Evolutionary conservation across 495 filamentous ascomycete species (phyloP).

Genomic region (Hyaloscypha finlandica): DNA sequence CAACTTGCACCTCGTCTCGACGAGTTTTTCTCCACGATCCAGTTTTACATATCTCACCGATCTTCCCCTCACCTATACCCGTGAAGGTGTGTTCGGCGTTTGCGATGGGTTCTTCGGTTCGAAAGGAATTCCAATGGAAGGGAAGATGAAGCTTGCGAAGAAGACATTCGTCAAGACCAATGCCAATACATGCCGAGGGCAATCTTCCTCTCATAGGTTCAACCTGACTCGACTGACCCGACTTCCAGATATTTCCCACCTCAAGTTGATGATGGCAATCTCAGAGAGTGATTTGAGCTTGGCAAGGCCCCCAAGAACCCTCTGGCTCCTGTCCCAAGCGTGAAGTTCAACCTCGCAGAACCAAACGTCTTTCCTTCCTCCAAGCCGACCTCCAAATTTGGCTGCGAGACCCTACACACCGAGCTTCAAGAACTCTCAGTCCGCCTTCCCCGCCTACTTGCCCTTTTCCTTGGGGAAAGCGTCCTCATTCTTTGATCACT

Average conservation of each 20-base stretch:
- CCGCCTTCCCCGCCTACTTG: slow-evolving; percentile 36
- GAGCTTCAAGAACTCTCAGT: slow-evolving; percentile 45
- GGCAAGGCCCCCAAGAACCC: slow-evolving; percentile 28
- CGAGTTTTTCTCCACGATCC: slow-evolving; percentile 44
- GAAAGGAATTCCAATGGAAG: slow-evolving; percentile 29
- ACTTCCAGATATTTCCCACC: no score
- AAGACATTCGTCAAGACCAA: slow-evolving; percentile 41
- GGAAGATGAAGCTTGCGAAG: slow-evolving; percentile 47
- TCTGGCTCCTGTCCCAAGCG: slow-evolving; percentile 2
- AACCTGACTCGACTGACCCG: not conserved
- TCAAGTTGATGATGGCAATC: slow-evolving; percentile 41
- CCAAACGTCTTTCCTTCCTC: slow-evolving; percentile 42
- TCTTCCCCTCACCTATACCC: slow-evolving; percentile 41
- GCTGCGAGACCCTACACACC: slow-evolving; percentile 41
- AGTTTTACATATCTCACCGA: slow-evolving; percentile 50
- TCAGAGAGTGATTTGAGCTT: slow-evolving; percentile 53
- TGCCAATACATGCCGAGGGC: slow-evolving; percentile 48
- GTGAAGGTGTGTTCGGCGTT: slow-evolving; percentile 44
- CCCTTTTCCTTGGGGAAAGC: slow-evolving; percentile 42
- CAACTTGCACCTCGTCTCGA: slow-evolving; percentile 30
- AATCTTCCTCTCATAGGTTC: not conserved
- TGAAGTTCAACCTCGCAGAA: slow-evolving; percentile 44
- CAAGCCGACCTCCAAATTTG: slow-evolving; percentile 23
- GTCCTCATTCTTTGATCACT: slow-evolving; percentile 41
- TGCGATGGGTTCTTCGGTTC: slow-evolving; percentile 43